Conservation (phyloP, 176 grass and related monocot species). For the Themeda triandra region DNA sequence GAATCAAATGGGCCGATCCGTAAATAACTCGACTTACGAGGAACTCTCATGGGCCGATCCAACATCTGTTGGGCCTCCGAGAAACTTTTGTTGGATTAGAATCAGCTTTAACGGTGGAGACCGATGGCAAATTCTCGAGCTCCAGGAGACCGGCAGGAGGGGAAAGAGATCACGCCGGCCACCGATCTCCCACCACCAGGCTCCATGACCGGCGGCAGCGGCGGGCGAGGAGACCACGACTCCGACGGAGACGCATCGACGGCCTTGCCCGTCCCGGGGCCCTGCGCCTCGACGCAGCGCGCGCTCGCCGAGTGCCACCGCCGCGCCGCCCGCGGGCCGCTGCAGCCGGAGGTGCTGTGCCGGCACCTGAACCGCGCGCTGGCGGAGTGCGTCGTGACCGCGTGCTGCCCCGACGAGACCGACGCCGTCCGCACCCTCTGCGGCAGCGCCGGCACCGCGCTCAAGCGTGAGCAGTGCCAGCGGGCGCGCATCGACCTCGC, state of each 20-base stretch:
- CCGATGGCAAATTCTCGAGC: too few species aligned
- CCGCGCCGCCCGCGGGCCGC: conserved; percentile 29
- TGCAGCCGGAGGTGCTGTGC: conserved; percentile 50
- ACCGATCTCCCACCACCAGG: conserved; percentile 11
- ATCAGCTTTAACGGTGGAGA: too few species aligned
- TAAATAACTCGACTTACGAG: not conserved
- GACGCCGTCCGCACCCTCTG: conserved; percentile 70
- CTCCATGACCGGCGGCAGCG: conserved; percentile 20
- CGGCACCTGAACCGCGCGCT: conserved; percentile 79
- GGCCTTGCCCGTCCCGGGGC: conserved; percentile 15
- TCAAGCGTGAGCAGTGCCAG: conserved; percentile 80
- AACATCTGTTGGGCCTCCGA: not conserved
- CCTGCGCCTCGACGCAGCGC: conserved; percentile 39
- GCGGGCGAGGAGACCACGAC: not conserved
- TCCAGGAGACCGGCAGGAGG: not conserved
- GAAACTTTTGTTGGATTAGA: not conserved
- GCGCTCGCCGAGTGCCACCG: conserved; percentile 71
- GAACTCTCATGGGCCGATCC: not conserved
- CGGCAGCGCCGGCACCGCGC: conserved; percentile 56
- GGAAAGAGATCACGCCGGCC: not conserved
- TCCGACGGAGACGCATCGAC: not conserved
- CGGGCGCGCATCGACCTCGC: conserved; percentile 63
- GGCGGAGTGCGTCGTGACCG: conserved; percentile 65
- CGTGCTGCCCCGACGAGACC: conserved; percentile 59
- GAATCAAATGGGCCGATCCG: not conserved